Base-by-base conservation (phyloP, 306 rosid genomes). In the Cicer yamashitae region DNA sequence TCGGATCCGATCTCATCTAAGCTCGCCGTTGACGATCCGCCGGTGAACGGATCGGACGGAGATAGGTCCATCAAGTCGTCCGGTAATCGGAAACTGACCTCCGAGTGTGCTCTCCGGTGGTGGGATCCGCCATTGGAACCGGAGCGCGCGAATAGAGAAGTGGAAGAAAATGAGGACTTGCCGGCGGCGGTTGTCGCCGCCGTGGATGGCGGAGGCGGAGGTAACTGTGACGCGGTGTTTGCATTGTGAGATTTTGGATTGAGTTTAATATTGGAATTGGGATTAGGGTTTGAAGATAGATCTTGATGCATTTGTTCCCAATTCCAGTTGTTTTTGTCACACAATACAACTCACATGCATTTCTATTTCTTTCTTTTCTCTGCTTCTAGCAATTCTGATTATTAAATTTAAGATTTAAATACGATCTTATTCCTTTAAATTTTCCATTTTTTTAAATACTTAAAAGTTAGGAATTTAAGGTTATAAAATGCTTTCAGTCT, bases 1-100 rank as follows among this genome's bases (percentile, higher is more conserved):
- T 93, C 98, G 39, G 96, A 90, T 71, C 93, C 93, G 88, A 90
- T 86, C 93, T 91, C 97, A 48, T 88, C 97, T 13, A 86, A 20
- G 65, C 91, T 89, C 8, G 97, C 91, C 38, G 93, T 86, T 6
- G 92, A 87, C 9, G 91, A 92, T 47, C 97, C 96, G 12, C 86
- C 96, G 63, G 79, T 82, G 71, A 90, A 82, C 68, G 88, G 94
- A 87, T 93, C 91, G 4, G 94, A 77, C 51, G 87, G 83, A 15
- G 96, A 87, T 0, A 82, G 73, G 82, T 89, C 94, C 96, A 86
- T 89, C 84, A 86, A 84, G 71, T 93, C 93, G 73, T 89, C 93
- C 52, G 93, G 82, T 18, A 88, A 50, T 56, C 96, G 89, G 85
- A 88, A 90, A 62, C 86, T 87, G 47, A 89, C 77, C 81, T 93